Percentiles rank a stretch among this genome's conserved stretches.
Conservation (phyloP, 352 stramenopile species). For the Phytopythium cucurbitacearum region DNA sequence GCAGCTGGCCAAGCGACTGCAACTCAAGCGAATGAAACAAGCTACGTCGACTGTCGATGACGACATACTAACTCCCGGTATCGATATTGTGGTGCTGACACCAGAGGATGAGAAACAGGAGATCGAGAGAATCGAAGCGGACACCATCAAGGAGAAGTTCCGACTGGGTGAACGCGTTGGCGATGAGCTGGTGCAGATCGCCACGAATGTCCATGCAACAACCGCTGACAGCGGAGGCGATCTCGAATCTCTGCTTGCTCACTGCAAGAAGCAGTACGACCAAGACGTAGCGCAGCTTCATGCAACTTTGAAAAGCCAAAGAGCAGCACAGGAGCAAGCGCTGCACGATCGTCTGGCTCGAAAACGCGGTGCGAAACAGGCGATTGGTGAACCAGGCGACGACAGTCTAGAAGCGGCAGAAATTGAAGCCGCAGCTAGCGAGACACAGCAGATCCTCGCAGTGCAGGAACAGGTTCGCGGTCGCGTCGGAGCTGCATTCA, state of each 20-base stretch:
- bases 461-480: constrained; percentile 10
- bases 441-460: constrained; percentile 6
- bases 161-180: constrained; percentile 18
- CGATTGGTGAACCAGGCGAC: no score
- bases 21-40: constrained; percentile 10
- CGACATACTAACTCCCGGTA: no score
- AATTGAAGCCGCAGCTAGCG: neutral
- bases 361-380: constrained; percentile 8
- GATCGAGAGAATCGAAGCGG: constrained; percentile 12
- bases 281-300: constrained; percentile 15
- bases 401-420: neutral
- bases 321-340: constrained; percentile 14
- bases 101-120: constrained; percentile 6
- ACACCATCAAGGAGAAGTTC: constrained; percentile 13
- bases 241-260: constrained; percentile 20
- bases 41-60: neutral
- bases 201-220: constrained; percentile 13
- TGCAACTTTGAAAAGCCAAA: constrained; percentile 11
- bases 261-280: constrained; percentile 23
- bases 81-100: neutral
- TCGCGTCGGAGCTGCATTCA: constrained; percentile 12
- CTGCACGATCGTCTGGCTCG: constrained; percentile 13
- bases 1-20: constrained; percentile 15
- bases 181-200: constrained; percentile 19
- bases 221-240: constrained; percentile 14